Base-by-base conservation (phyloP, 352 stramenopile genomes). In the Pythium rhizo-oryzae region DNA sequence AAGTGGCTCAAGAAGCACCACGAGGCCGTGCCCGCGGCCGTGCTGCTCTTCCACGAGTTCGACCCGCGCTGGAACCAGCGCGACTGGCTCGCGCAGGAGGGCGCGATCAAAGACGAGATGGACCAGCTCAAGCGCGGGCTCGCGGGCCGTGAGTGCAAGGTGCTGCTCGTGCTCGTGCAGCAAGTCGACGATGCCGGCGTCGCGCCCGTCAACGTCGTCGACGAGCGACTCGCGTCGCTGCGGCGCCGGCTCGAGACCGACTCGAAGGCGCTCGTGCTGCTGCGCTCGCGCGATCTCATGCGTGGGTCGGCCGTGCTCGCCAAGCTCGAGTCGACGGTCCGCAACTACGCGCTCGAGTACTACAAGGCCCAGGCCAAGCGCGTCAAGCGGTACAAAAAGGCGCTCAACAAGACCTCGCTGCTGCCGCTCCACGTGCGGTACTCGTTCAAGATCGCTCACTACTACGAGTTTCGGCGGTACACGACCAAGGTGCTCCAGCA, bases 391-490 rank as follows among this genome's bases (percentile, higher is more conserved):
- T 92, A 92, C 72, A 92, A 94, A 69, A 96, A 96, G 54, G 72
- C 77, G 13, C 74, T 93, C 16, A 80, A 75, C 58, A 94, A 93
- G 73, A 83, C 70, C 5, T 71, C 71, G n/a, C 78, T 85, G 30
- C 70, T 88, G 58, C 75, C 77, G 8, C 61, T 95, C 23, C 80
- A 89, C 28, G 83, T 86, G 13, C 79, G 89, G n/a, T 78, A 93
- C 50, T 90, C 82, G 62, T 96, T 96, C 68, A 96, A 96, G 77
- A 93, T 95, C 46, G 89, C 87, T n/a, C 89, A 96, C 61, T 96
- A 93, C 62, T 95, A 95, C 58, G 89, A 96, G 71, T 96, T 96
- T 59, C 78, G 89, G 51, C 77, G 87, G 8, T 91, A 93, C 59
- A 95, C 85, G 53, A 92, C 82, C 55, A 96, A 96, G 61, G 85